phyloP scores from a whole-genome alignment of 495 filamentous ascomycete genomes.

The Penicillium canescens region DNA sequence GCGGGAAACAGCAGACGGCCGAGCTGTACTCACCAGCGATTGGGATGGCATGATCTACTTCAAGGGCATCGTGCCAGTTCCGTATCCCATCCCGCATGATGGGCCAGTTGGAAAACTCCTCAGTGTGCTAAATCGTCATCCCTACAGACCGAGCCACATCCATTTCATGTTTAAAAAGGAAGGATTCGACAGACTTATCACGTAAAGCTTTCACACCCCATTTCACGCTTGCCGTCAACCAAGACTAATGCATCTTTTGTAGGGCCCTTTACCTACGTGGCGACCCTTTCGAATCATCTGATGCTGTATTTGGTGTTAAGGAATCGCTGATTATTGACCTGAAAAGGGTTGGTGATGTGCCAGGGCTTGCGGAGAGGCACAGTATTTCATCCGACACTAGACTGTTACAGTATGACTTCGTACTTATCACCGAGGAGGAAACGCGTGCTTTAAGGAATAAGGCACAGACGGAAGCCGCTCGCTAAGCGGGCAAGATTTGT shows the following conservation, averaged over 20 bases:
- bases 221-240: not conserved
- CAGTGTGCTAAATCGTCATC: conserved; percentile 68
- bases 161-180: conserved; percentile 94
- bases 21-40: conserved; percentile 71
- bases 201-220: conserved; percentile 55
- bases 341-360: conserved; percentile 59
- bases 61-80: conserved; percentile 80
- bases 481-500: too few relatives aligned
- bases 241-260: conserved; percentile 6
- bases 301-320: conserved; percentile 94
- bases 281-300: conserved; percentile 86
- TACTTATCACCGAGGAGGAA: conserved; percentile 71
- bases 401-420: conserved; percentile 69
- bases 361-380: conserved; percentile 59
- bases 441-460: too few relatives aligned
- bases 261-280: conserved; percentile 79
- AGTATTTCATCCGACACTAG: conserved; percentile 53
- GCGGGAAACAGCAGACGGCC: conserved; percentile 74
- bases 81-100: conserved; percentile 88
- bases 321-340: conserved; percentile 76
- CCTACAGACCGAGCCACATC: conserved; percentile 83
- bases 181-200: conserved; percentile 83
- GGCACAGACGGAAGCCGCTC: too few relatives aligned
- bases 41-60: conserved; percentile 81
- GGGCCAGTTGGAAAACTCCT: conserved; percentile 85